phyloP scores from a whole-genome alignment of 2,329 filamentous ascomycete genomes.

The Botryotinia convoluta region DNA sequence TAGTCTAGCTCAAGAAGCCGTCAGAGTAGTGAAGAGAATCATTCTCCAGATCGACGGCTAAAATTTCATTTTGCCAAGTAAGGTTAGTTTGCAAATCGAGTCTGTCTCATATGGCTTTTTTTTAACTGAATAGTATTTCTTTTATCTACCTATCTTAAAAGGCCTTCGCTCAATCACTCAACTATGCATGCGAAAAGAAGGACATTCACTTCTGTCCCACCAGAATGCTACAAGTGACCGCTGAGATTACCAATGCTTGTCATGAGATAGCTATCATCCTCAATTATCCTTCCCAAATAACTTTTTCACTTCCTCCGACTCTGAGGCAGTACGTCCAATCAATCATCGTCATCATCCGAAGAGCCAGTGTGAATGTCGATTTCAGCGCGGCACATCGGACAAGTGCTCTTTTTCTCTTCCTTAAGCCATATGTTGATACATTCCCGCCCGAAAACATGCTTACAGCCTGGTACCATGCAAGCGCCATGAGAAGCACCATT shows the following conservation, averaged over 20 bases:
- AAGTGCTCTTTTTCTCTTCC: neutral
- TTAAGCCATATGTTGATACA: neutral
- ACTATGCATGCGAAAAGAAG: neutral
- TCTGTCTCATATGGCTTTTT: neutral
- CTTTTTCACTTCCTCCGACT: rapidly evolving
- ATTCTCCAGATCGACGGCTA: neutral
- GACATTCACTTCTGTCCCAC: neutral
- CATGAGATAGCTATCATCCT: too few relatives aligned
- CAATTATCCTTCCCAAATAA: neutral
- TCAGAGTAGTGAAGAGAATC: too few relatives aligned
- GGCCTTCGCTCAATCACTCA: neutral
- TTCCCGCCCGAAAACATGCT: neutral
- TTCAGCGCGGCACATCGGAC: neutral
- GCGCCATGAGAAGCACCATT: neutral
- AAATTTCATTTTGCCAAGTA: neutral
- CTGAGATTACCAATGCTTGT: neutral
- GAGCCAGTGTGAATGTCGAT: neutral
- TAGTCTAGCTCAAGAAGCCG: neutral
- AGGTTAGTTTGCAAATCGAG: neutral
- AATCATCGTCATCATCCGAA: neutral
- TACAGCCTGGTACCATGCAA: neutral
- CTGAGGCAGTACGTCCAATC: neutral
- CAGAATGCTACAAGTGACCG: neutral
- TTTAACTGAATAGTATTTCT: neutral
- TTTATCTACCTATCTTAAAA: too few relatives aligned